Conservation (phyloP, 139 green algal species). For the Nannochloris sp. region DNA sequence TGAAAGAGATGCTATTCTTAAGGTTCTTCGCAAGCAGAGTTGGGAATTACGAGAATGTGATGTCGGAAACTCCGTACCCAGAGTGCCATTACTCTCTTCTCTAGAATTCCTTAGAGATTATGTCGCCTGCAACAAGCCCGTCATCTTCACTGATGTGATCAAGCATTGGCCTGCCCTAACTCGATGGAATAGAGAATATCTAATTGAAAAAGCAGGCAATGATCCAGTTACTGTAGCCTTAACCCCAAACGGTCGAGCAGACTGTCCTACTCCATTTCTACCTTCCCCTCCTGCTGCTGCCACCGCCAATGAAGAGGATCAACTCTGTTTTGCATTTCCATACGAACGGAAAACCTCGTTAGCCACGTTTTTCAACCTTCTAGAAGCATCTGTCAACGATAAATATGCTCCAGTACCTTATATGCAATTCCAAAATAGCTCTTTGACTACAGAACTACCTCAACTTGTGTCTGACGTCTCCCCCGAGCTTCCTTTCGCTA, state of each 20-base stretch:
- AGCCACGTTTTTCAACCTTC: not conserved
- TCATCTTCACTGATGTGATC: slow-evolving; percentile 13
- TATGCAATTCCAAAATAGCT: slow-evolving; percentile 70
- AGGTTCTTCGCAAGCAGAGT: not conserved
- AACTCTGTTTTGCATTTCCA: slow-evolving; percentile 21
- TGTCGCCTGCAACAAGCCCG: slow-evolving; percentile 18
- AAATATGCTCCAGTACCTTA: not conserved
- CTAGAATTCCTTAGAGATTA: slow-evolving; percentile 23
- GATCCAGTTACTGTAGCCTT: slow-evolving; percentile 19
- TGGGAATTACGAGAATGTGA: slow-evolving; percentile 10
- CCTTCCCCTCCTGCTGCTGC: too few species aligned
- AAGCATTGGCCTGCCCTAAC: slow-evolving; percentile 6
- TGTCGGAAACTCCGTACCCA: slow-evolving; percentile 8
- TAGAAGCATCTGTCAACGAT: not conserved
- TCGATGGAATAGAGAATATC: slow-evolving; percentile 14
- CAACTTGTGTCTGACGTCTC: slow-evolving; percentile 44
- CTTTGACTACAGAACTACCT: slow-evolving; percentile 45
- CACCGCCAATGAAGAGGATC: not conserved
- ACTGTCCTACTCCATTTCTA: slow-evolving; percentile 14
- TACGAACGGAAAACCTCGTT: slow-evolving; percentile 11
- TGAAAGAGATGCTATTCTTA: too few species aligned
- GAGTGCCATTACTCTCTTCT: not conserved
- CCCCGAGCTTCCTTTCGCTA: slow-evolving; percentile 38
- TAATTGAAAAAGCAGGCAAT: not conserved
- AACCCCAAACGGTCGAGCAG: slow-evolving; percentile 29